These are phyloP conservation scores for Laguncularia racemosa DNA, from an alignment of 345 rosid species.

Conservation along the genomic window DNA sequence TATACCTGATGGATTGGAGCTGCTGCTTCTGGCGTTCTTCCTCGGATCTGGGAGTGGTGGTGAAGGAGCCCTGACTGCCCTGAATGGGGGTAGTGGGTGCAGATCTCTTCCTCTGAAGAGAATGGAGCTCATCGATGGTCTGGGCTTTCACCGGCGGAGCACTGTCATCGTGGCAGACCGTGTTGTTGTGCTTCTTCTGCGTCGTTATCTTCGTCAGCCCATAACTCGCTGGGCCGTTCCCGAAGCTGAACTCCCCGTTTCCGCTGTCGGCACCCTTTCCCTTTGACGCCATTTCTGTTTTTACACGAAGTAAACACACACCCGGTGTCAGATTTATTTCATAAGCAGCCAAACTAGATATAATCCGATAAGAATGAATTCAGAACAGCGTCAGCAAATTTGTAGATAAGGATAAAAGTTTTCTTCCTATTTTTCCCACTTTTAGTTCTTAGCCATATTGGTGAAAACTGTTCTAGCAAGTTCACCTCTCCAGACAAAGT, in stretches of 20 bases:
- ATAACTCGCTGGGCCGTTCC: slow-evolving; percentile 23
- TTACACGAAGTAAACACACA: too few relatives aligned
- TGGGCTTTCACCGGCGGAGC: slow-evolving; percentile 66
- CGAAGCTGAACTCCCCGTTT: slow-evolving; percentile 26
- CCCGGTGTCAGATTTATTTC: neutral
- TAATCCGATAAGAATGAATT: too few relatives aligned
- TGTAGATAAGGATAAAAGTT: too few relatives aligned
- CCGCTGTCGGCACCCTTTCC: slow-evolving; percentile 22
- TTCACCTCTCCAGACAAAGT: too few relatives aligned
- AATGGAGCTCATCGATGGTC: slow-evolving; percentile 93
- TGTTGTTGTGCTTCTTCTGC: slow-evolving; percentile 11
- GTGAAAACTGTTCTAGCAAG: too few relatives aligned
- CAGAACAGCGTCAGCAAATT: too few relatives aligned
- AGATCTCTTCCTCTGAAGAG: slow-evolving; percentile 80
- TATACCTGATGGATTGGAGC: slow-evolving; percentile 89
- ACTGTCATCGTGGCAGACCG: slow-evolving; percentile 71
- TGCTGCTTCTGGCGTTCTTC: slow-evolving; percentile 78
- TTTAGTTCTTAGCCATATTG: too few relatives aligned
- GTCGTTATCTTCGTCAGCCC: slow-evolving; percentile 50
- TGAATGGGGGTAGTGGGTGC: slow-evolving; percentile 70
- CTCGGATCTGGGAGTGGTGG: slow-evolving; percentile 45
- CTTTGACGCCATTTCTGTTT: slow-evolving; percentile 24
- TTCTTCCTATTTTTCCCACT: too few relatives aligned
- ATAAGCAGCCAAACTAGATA: neutral
- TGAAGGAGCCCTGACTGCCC: slow-evolving; percentile 10